Evolutionary conservation across 805 yeast species (phyloP), one percentile per base, ranked within the genome.

Genomic region (Nakazawaea peltata): DNA sequence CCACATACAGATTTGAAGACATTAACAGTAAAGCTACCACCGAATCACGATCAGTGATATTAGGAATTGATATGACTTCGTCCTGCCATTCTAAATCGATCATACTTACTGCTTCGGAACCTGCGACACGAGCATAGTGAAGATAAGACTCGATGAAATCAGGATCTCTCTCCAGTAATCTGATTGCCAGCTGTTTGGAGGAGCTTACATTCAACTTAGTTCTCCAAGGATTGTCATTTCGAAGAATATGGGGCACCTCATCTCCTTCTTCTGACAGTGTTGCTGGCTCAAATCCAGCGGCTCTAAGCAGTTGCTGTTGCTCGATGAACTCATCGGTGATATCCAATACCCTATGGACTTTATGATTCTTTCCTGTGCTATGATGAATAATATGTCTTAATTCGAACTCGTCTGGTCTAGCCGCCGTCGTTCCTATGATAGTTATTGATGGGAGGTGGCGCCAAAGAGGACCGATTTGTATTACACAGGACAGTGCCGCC

Each of bases 1-100:
- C 69, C 3, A 86, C 94, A 51, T 90, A 92, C 2, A 97, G 97
- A 53, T 92, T 82, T 1, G 95, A 83, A 0, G 95, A 76, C 75
- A 90, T 82, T 35, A 77, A 56, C 0, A 97, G 97, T 28, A 90
- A 58, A 1, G 82, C 61, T 2, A 88, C 62, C 3, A 90, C 53
- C 0, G 96, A 84, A 26, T 74, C 75, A 35, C 70, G 71, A 54
- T 88, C 95, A 1, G 75, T 61, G 7, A 90, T 60, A 45, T 92
- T 74, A 0, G 98, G 98, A 1, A 81, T 69, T 1, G 63, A 34
- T 1, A 79, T 65, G 2, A 61, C 59, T n/a, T 64, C 68, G 29
- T 67, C 69, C 12, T 56, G 57, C 94, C 94, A 85, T 33, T 80
- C 85, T n/a, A 80, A 46, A 18, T 59, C 49, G 12, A 74, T 64